Percentiles rank a stretch among this genome's conserved stretches.
phyloP scores from a whole-genome alignment of 768 basidiomycete genomes.

The Tricholoma saponaceum region DNA sequence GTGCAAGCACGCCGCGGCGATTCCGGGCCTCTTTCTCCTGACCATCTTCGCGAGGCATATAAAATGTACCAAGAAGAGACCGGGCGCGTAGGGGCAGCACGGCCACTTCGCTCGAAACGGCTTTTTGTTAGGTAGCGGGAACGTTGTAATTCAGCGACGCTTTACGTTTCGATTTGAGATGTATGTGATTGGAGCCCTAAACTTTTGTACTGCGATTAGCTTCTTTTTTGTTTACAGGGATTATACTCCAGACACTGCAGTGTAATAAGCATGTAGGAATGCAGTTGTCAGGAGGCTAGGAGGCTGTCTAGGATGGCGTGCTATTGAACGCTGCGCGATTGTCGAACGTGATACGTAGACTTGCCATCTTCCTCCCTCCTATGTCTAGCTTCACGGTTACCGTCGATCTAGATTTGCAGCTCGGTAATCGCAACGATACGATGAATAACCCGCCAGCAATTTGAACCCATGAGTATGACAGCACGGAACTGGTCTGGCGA shows the following conservation, averaged over 20 bases:
- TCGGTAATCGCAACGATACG: background rate
- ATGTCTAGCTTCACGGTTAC: background rate
- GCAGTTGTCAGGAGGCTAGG: background rate
- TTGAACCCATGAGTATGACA: too few relatives aligned
- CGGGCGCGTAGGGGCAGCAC: conserved; percentile 75
- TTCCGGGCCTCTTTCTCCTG: conserved; percentile 77
- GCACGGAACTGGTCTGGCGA: too few relatives aligned
- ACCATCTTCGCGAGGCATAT: conserved; percentile 89
- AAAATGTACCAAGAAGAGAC: conserved; percentile 77
- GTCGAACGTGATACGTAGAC: too few relatives aligned
- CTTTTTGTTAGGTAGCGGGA: conserved; percentile 62
- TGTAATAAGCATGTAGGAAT: background rate
- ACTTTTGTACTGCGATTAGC: background rate
- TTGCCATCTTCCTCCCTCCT: background rate
- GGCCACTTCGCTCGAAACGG: conserved; percentile 64
- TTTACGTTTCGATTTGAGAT: background rate
- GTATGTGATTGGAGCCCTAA: background rate
- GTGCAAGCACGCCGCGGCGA: conserved; percentile 73
- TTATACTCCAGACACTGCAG: background rate
- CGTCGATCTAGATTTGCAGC: background rate
- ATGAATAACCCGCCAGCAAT: background rate
- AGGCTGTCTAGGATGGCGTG: too few relatives aligned
- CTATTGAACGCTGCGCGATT: background rate
- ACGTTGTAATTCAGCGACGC: background rate
- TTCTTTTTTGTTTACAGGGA: background rate